These are phyloP conservation scores for Plasmodium sp. DNA, from an alignment of 169 alveolate species.

Conservation along the genomic window DNA sequence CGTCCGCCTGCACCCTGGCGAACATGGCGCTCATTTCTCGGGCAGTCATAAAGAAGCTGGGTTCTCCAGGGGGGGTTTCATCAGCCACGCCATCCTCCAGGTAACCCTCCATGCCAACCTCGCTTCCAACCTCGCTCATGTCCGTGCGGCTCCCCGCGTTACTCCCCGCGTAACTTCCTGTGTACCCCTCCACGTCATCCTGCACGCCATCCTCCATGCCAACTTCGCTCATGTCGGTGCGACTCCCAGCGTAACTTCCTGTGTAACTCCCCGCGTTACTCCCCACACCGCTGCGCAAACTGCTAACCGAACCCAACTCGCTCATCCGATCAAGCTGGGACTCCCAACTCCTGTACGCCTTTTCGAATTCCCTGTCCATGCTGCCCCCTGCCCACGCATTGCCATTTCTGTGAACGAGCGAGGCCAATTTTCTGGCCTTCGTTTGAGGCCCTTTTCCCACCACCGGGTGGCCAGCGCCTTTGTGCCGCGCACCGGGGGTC, in stretches of 20 bases:
- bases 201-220: neutral
- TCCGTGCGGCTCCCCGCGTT: neutral
- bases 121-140: neutral
- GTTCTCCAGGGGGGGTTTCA: neutral
- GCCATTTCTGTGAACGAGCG: neutral
- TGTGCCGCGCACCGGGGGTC: too few relatives aligned
- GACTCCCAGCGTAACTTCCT: neutral
- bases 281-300: neutral
- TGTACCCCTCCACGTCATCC: neutral
- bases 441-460: neutral
- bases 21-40: neutral
- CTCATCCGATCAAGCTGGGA: neutral
- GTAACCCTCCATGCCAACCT: neutral
- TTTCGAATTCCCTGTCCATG: neutral
- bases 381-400: neutral
- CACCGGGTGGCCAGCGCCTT: neutral
- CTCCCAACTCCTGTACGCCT: neutral
- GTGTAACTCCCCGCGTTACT: neutral
- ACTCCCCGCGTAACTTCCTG: too few relatives aligned
- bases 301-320: neutral
- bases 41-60: neutral
- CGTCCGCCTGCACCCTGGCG: neutral
- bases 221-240: neutral
- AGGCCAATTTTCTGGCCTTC: neutral
- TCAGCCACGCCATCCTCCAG: neutral